Evolutionary conservation across 768 basidiomycete species (phyloP).

Genomic region (Trametes cinnabarina): DNA sequence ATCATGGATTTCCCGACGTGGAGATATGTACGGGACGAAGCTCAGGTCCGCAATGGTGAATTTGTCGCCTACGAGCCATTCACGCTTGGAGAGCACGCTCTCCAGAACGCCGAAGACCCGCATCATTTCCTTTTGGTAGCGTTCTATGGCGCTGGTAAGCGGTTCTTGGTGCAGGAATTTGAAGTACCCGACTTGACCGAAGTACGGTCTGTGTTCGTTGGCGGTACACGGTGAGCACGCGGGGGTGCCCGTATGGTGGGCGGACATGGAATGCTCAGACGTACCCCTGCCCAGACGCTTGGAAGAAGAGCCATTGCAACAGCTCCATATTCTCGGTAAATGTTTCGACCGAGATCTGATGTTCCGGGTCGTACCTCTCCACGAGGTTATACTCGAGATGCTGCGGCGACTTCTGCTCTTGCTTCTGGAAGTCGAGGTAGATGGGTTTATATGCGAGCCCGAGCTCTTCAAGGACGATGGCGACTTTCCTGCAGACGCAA

Average conservation of each 20-base stretch:
- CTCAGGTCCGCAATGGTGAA: constrained; percentile 27
- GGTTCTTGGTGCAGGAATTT: constrained; percentile 26
- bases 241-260: too few relatives aligned
- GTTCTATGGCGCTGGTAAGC: constrained; percentile 27
- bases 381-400: constrained; percentile 29
- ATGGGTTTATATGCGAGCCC: constrained; percentile 28
- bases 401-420: constrained; percentile 43
- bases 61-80: constrained; percentile 30
- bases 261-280: too few relatives aligned
- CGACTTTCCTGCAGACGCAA: constrained; percentile 19
- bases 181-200: constrained; percentile 30
- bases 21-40: constrained; percentile 14
- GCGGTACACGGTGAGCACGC: background rate
- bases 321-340: constrained; percentile 2
- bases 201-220: constrained; percentile 24
- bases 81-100: constrained; percentile 27
- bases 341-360: constrained; percentile 23
- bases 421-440: constrained; percentile 31
- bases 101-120: constrained; percentile 31
- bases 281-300: constrained; percentile 21
- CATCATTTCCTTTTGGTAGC: constrained; percentile 30
- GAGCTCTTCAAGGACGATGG: constrained; percentile 28
- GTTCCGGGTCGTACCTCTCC: constrained; percentile 40
- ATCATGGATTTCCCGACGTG: background rate
- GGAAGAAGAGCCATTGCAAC: constrained; percentile 43